Base-by-base conservation (phyloP, 768 basidiomycete species). In the Hypholoma sublateritium region DNA sequence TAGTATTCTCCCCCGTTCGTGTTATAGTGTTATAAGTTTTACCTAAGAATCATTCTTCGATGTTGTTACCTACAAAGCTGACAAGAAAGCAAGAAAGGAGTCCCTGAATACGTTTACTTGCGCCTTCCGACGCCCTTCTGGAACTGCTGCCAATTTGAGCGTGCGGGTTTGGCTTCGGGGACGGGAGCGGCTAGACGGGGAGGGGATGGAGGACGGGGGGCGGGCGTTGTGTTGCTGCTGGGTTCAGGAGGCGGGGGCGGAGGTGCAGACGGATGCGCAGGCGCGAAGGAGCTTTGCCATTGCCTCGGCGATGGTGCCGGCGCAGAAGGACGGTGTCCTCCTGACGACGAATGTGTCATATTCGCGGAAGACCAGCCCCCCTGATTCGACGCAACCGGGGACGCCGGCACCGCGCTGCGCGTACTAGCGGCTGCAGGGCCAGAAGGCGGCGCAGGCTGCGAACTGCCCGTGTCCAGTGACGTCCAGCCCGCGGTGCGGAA, bases 401-500 rank as follows among this genome's bases (percentile, higher is more conserved):
- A 53, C 12, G 35, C 28, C 25, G 49, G 37, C 37, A 22, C 22
- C 37, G 34, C 22, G 36, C 35, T 47, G 50, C 24, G 65, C 62
- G 16, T 32, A 32, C 51, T 45, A 16, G 39, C 51, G 43, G 53
- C 44, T 68, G 63, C 35, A 32, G 59, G 39, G 28, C 64, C 32
- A 28, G 66, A 41, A 41, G 62, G 60, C 8, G 65, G 62, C 49
- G 64, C 59, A 32, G 66, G 64, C 34, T 69, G 69, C 22, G 70
- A 70, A 56, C 67, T 77, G 19, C 77, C 73, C 2, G 79, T 78
- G 57, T 88, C 88, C 22, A 90, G 74, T 35, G 83, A 82, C 8
- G 87, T 83, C 83, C 85, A 89, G 16, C 89, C 88, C 46, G 78
- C 86, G 11, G 80, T 75, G 44, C 84, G 77, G 68, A 58, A 50